Base-by-base conservation (phyloP, 768 basidiomycete species). In the Amyloporia xantha region DNA sequence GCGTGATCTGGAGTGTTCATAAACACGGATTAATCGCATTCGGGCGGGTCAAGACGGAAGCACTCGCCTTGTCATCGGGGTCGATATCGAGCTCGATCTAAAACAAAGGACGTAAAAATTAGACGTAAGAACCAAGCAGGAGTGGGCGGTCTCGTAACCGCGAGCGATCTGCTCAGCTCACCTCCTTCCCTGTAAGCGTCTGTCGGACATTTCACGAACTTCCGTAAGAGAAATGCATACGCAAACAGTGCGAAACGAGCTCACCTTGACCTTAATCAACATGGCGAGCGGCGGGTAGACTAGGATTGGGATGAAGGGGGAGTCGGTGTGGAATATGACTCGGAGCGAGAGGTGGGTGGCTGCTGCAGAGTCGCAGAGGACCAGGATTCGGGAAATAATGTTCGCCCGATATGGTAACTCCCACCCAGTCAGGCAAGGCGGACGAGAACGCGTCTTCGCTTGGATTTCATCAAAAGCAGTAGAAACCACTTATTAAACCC, bases 131-230 rank as follows among this genome's bases (percentile, higher is more conserved):
- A n/a, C n/a, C n/a, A n/a, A n/a, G n/a, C n/a, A n/a, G n/a, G n/a
- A n/a, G n/a, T n/a, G n/a, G n/a, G n/a, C n/a, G n/a, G n/a, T n/a
- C n/a, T n/a, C n/a, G n/a, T n/a, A n/a, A n/a, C n/a, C n/a, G n/a
- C n/a, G n/a, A n/a, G n/a, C n/a, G n/a, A n/a, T 33, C 7, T 15
- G 30, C 23, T 45, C 42, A 45, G 54, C 60, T 51, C 61, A 93
- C 95, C 83, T 97, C 95, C 70, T 96, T 97, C 53, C 95, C 95
- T 41, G 95, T 98, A 36, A 98, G 78, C 41, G 92, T 95, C 93
- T 97, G 35, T 12, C 25, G 11, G 13, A 47, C 48, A 41, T 49
- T n/a, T n/a, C n/a, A n/a, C n/a, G n/a, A n/a, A n/a, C n/a, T n/a
- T n/a, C n/a, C n/a, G n/a, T n/a, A n/a, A n/a, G n/a, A n/a, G n/a